These are phyloP conservation scores for Ustilago cynodontis DNA, from an alignment of 1,284 basidiomycete genomes.

Conservation along the genomic window DNA sequence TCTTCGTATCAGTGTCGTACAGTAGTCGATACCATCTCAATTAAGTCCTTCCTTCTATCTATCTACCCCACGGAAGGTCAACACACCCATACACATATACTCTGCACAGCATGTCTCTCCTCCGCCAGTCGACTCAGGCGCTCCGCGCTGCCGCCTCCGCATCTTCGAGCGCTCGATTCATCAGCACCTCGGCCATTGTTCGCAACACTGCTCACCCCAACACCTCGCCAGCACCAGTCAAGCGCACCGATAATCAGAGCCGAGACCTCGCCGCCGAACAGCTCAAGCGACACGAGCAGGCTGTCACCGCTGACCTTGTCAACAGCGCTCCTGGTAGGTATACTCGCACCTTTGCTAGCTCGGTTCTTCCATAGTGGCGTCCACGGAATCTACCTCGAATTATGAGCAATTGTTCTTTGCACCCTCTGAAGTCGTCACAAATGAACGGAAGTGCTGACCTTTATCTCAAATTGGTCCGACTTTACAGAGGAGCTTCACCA, in stretches of 20 bases:
- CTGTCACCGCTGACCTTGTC: conserved; percentile 54
- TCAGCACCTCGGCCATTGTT: conserved; percentile 38
- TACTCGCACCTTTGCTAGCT: neutral
- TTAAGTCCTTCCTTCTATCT: neutral
- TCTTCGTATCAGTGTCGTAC: neutral
- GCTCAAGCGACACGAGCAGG: conserved; percentile 43
- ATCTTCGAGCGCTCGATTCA: conserved; percentile 44
- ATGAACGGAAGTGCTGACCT: neutral
- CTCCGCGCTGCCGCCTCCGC: conserved; percentile 36
- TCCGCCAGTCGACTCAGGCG: conserved; percentile 45
- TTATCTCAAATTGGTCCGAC: neutral
- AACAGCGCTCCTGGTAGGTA: conserved; percentile 61
- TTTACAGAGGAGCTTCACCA: conserved; percentile 82
- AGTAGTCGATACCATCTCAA: neutral
- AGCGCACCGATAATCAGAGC: conserved; percentile 33
- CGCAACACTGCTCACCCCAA: conserved; percentile 41
- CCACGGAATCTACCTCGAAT: neutral
- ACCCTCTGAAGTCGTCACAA: neutral
- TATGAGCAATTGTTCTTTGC: neutral
- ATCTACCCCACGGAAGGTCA: conserved; percentile 12
- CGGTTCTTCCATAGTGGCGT: neutral
- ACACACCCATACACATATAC: conserved; percentile 10
- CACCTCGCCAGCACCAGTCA: conserved; percentile 42
- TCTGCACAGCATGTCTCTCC: conserved; percentile 31
- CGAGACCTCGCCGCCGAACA: conserved; percentile 61